These are phyloP conservation scores for Poa pratensis DNA, from an alignment of 176 grass and related monocot species.

Conservation along the genomic window DNA sequence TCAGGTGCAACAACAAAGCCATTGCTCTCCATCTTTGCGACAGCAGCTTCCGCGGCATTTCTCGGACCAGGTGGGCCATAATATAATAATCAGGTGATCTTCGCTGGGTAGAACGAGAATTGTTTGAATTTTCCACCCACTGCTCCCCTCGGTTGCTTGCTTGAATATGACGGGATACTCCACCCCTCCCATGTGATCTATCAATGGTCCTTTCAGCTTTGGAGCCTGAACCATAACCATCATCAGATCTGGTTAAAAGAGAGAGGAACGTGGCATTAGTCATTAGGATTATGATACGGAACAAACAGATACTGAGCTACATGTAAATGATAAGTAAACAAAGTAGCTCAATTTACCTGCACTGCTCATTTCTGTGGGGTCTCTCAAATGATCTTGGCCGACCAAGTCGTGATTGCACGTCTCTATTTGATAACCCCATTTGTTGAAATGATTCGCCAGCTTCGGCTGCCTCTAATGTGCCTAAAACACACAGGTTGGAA, in stretches of 20 bases:
- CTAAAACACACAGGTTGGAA: slow-evolving; percentile 37
- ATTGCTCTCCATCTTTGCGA: slow-evolving; percentile 92
- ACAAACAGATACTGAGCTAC: slow-evolving; percentile 22
- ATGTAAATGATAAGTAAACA: slow-evolving; percentile 27
- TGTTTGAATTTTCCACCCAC: slow-evolving; percentile 66
- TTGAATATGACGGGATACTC: slow-evolving; percentile 48
- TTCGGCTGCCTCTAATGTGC: slow-evolving; percentile 42
- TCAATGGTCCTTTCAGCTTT: slow-evolving; percentile 58
- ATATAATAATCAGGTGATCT: slow-evolving; percentile 67
- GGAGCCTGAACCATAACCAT: slow-evolving; percentile 50
- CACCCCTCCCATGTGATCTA: slow-evolving; percentile 46
- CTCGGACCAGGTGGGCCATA: slow-evolving; percentile 65
- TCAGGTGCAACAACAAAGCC: slow-evolving; percentile 95
- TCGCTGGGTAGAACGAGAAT: slow-evolving; percentile 47
- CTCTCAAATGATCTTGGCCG: slow-evolving; percentile 55
- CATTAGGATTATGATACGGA: not conserved
- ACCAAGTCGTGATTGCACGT: slow-evolving; percentile 46
- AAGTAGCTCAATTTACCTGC: slow-evolving; percentile 64
- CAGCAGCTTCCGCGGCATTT: slow-evolving; percentile 90
- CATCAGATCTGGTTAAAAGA: slow-evolving; percentile 65
- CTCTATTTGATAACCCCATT: slow-evolving; percentile 48
- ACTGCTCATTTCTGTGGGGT: slow-evolving; percentile 48
- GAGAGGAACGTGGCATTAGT: not conserved
- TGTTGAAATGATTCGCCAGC: slow-evolving; percentile 35
- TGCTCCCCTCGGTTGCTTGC: slow-evolving; percentile 43